Evolutionary conservation across 495 filamentous ascomycete species (phyloP).

Genomic region (Elaphomyces granulatus): DNA sequence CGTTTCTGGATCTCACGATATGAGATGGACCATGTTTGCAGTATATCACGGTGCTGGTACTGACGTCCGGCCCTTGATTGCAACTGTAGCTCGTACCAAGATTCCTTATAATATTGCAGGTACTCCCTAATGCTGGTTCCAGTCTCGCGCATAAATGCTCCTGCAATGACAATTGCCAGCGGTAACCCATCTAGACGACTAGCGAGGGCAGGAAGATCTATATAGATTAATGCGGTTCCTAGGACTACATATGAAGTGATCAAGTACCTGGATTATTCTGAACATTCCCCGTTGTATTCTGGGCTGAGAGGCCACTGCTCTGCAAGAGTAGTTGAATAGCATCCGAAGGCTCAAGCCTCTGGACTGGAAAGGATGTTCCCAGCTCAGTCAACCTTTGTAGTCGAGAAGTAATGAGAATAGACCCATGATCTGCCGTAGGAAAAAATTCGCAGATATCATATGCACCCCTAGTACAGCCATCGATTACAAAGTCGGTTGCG

Average conservation of each 20-base stretch:
- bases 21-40: constrained; percentile 35
- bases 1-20: constrained; percentile 24
- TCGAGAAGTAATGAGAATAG: constrained; percentile 28
- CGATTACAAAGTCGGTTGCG: too few species aligned
- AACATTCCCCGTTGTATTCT: neutral
- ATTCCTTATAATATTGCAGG: constrained; percentile 24
- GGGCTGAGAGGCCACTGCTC: constrained; percentile 5
- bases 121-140: constrained; percentile 21
- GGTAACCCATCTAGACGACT: constrained; percentile 26
- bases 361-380: constrained; percentile 13
- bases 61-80: constrained; percentile 17
- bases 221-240: constrained; percentile 8
- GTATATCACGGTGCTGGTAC: constrained; percentile 19
- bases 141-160: constrained; percentile 25
- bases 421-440: constrained; percentile 24
- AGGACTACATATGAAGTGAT: too few species aligned
- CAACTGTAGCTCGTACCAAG: constrained; percentile 25
- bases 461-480: constrained; percentile 8
- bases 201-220: constrained; percentile 13
- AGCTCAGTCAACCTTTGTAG: constrained; percentile 17
- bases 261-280: neutral
- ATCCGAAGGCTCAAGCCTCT: constrained; percentile 9
- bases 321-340: constrained; percentile 15
- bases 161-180: constrained; percentile 29
- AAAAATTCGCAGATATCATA: constrained; percentile 25